Percentiles rank a stretch among this genome's conserved stretches.
These are phyloP conservation scores for Xanthoconium purpureum DNA, from an alignment of 768 basidiomycete genomes.

Conservation along the genomic window DNA sequence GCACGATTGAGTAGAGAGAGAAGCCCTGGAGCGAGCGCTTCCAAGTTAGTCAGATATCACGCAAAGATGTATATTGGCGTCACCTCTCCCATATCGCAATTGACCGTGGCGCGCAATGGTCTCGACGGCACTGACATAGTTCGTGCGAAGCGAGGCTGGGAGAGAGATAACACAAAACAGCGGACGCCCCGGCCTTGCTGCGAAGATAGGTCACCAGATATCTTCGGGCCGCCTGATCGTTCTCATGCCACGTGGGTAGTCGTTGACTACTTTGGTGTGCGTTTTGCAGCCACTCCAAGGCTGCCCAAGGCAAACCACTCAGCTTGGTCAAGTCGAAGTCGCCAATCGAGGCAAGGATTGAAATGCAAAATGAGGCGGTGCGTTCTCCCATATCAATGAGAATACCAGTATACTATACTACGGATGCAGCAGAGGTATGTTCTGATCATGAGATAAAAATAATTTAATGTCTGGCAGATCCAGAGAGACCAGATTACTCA, in stretches of 20 bases:
- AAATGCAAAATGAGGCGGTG: background rate
- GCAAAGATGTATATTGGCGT: background rate
- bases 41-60: slow-evolving; percentile 2
- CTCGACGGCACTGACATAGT: slow-evolving; percentile 10
- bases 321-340: background rate
- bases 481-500: background rate
- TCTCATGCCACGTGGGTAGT: background rate
- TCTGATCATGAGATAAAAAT: slow-evolving; percentile 1
- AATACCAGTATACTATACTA: slow-evolving; percentile 2
- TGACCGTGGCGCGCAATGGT: slow-evolving; percentile 41
- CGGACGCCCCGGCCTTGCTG: background rate
- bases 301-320: too few relatives aligned
- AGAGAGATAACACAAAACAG: background rate
- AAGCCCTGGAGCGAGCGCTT: slow-evolving; percentile 39
- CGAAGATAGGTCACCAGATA: background rate
- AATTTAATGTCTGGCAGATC: background rate
- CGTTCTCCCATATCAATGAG: background rate
- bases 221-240: background rate
- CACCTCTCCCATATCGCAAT: slow-evolving; percentile 59
- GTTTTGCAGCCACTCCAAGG: too few relatives aligned
- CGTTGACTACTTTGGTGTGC: too few relatives aligned
- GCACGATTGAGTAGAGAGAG: slow-evolving; percentile 47
- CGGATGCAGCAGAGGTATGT: background rate
- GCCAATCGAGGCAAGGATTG: background rate
- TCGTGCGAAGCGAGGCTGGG: background rate